Evolutionary conservation across 495 filamentous ascomycete genomes (phyloP), one percentile per base, ranked within the genome.

Genomic region (Staphylotrichum tortipilum): DNA sequence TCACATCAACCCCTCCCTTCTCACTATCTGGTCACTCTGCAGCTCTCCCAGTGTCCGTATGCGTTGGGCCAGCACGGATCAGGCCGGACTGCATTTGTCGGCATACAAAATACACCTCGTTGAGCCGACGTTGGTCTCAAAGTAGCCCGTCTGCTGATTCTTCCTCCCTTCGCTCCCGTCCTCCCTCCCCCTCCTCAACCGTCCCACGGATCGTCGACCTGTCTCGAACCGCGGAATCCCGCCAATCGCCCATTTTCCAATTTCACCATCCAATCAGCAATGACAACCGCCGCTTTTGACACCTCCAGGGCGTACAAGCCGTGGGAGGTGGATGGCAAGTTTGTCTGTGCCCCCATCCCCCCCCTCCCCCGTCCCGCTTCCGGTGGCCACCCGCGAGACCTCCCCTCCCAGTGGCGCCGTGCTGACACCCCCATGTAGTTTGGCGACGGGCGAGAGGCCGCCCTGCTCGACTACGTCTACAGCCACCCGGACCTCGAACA

Each of bases 381-480:
- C 40, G 26, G 0, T 11, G 0, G 26, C 26, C 26, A 22, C 24
- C 75, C 76, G 45, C 83, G 77, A n/a, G n/a, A n/a, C n/a, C n/a
- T n/a, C n/a, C n/a, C n/a, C n/a, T n/a, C n/a, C n/a, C n/a, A n/a
- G n/a, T n/a, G n/a, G n/a, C n/a, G n/a, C n/a, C n/a, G n/a, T n/a
- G 62, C 85, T 84, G 47, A 85, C 80, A 21, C 78, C 81, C 82
- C 3, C 61, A 83, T 83, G 31, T 72, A 77, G 77, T 82, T 79
- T 47, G 74, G 86, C 52, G 81, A 85, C 57, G 83, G 83, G 33
- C 78, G 83, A n/a, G 85, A 91, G 56, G 74, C 81, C 28, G 80
- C 85, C 43, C 75, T 90, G 0, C 73, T 91, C 2, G 76, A 84
- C 41, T 85, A 76, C 60, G 70, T 94, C 36, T 83, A 83, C 59